Base-by-base conservation (phyloP, 2,329 filamentous ascomycete genomes). In the Xylaria sp. region DNA sequence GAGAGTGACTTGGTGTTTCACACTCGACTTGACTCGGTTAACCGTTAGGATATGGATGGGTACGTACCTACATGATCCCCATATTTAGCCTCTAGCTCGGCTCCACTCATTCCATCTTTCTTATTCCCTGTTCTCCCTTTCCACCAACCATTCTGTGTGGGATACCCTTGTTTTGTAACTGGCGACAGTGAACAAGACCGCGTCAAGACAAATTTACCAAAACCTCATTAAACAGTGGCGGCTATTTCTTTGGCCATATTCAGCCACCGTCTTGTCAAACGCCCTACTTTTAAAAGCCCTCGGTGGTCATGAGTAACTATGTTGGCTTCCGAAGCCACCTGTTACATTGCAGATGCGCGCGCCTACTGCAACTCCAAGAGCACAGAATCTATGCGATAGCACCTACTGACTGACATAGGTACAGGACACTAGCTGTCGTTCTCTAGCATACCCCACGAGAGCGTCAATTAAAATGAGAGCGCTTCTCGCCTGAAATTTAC, bases 141-240 rank as follows among this genome's bases (percentile, higher is more conserved):
- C 66, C 59, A 70, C 75, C 76, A 76, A 74, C 76, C 74, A 74
- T 74, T 71, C 68, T 32, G 32, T 63, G 37, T 62, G 15, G 34
- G 64, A 68, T 58, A 65, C 69, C 70, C 71, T 69, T 51, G 72
- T 54, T 69, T 32, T 34, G 74, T 74, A 72, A 77, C 75, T 51
- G 68, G 65, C 67, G 64, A 68, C 37, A 66, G 60, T 68, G 37
- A 69, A 72, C 69, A 23, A 71, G 69, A 69, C 64, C 61, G 63
- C 73, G 69, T 74, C 65, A 63, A 73, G 56, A 66, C 65, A 32
- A 32, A 32, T 32, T 58, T 34, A 66, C 72, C 73, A 59, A 39
- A 54, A 68, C 65, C 64, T 60, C 65, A 68, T 73, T 66, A 73
- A 70, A 52, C 52, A 70, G 63, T 69, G 69, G 74, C 76, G 73